Conservation (phyloP, 2,329 filamentous ascomycete genomes). For the Fusarium tjaetaba region DNA sequence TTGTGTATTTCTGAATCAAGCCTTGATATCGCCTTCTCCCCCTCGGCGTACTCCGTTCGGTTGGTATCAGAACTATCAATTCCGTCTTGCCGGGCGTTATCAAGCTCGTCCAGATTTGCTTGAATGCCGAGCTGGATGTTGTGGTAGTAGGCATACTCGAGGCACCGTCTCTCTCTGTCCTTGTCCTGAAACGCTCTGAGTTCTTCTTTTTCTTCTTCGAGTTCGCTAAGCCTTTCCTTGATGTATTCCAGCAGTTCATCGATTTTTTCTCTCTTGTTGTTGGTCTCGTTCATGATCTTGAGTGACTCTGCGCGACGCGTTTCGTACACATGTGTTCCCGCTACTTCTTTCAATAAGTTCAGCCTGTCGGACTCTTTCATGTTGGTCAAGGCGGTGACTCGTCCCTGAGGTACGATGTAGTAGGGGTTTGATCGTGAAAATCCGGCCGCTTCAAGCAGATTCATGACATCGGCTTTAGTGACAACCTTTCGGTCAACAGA, state of each 20-base stretch:
- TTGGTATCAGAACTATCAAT: slow-evolving; percentile 87
- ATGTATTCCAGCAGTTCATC: slow-evolving; percentile 93
- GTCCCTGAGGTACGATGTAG: slow-evolving; percentile 98
- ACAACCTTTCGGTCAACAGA: slow-evolving; percentile 97
- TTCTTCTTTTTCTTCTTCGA: slow-evolving; percentile 98
- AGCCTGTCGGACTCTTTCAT: slow-evolving; percentile 97
- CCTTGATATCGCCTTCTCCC: slow-evolving; percentile 80
- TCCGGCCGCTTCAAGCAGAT: slow-evolving; percentile 92
- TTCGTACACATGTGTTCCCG: slow-evolving; percentile 97
- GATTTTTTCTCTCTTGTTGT: slow-evolving; percentile 93
- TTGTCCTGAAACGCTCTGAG: slow-evolving; percentile 93
- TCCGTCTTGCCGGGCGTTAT: slow-evolving; percentile 82
- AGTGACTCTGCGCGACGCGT: slow-evolving; percentile 88
- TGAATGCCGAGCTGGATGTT: slow-evolving; percentile 85
- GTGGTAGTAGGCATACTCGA: slow-evolving; percentile 95
- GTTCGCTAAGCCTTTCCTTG: slow-evolving; percentile 84
- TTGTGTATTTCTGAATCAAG: slow-evolving; percentile 84
- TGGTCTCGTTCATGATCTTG: slow-evolving; percentile 97
- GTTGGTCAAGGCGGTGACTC: slow-evolving; percentile 94
- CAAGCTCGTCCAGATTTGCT: slow-evolving; percentile 81
- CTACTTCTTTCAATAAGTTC: slow-evolving; percentile 95
- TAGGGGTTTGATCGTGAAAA: slow-evolving; percentile 98
- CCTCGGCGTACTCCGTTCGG: slow-evolving; percentile 77
- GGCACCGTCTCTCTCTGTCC: slow-evolving; percentile 87
- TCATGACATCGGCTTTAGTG: slow-evolving; percentile 93